Percentiles rank a stretch among this genome's conserved stretches.
Evolutionary conservation across 2,329 filamentous ascomycete genomes (phyloP).

Genomic region (Pseudogymnoascus sp.): DNA sequence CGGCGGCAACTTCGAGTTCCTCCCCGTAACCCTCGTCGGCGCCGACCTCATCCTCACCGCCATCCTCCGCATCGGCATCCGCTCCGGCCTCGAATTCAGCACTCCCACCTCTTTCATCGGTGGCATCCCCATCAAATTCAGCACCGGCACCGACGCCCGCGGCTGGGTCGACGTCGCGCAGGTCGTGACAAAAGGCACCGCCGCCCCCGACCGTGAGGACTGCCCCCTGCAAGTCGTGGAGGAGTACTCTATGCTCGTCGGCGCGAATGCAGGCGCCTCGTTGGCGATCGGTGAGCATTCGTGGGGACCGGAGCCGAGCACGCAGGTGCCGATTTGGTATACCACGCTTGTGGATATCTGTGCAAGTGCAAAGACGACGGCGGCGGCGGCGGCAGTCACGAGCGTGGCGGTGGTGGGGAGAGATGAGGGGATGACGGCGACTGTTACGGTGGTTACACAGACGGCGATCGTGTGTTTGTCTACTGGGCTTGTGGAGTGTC

Average conservation of each 20-base stretch:
- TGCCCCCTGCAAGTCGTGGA: constrained; percentile 43
- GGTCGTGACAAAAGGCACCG: constrained; percentile 46
- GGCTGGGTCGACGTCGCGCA: constrained; percentile 49
- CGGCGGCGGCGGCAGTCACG: constrained; percentile 21
- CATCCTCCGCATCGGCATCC: constrained; percentile 40
- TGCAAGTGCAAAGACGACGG: constrained; percentile 27
- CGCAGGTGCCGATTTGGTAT: constrained; percentile 45
- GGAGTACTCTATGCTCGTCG: constrained; percentile 44
- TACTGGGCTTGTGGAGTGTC: constrained; percentile 41
- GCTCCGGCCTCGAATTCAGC: constrained; percentile 38
- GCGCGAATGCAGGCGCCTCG: constrained; percentile 48
- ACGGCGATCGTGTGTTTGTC: constrained; percentile 40
- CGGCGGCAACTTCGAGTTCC: constrained; percentile 49
- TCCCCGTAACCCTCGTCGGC: constrained; percentile 45
- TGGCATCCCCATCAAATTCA: constrained; percentile 10
- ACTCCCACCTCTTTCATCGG: constrained; percentile 25
- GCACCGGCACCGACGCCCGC: constrained; percentile 34
- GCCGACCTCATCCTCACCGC: constrained; percentile 41
- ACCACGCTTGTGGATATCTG: constrained; percentile 44
- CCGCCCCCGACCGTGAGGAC: constrained; percentile 27
- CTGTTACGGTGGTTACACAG: constrained; percentile 36
- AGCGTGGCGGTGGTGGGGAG: constrained; percentile 16
- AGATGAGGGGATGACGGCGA: constrained; percentile 34
- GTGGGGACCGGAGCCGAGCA: constrained; percentile 45
- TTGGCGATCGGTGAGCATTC: constrained; percentile 37